These are phyloP conservation scores for Aspergillus calidoustus DNA, from an alignment of 2,329 filamentous ascomycete species.

Conservation along the genomic window DNA sequence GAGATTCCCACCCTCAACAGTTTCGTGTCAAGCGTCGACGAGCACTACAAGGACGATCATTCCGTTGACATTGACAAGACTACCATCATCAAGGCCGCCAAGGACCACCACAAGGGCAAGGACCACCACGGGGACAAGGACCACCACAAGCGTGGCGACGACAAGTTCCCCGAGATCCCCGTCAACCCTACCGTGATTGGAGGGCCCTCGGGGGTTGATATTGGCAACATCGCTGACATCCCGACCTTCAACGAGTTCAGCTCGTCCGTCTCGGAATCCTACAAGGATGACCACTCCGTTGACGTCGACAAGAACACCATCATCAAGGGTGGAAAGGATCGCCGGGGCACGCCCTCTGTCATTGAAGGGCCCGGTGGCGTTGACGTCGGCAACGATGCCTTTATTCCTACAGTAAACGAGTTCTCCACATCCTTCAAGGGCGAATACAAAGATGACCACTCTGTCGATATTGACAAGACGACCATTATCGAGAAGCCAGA, in stretches of 20 bases:
- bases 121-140: background rate
- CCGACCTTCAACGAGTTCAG: conserved; percentile 16
- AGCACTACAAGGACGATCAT: conserved; percentile 12
- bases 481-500: background rate
- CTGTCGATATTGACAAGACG: background rate
- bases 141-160: conserved; percentile 3
- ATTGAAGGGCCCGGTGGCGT: conserved; percentile 10
- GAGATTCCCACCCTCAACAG: conserved; percentile 15
- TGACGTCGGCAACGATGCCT: conserved; percentile 9
- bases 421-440: background rate
- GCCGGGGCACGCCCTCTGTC: background rate
- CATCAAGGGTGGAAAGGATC: conserved; percentile 12
- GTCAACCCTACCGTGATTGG: conserved; percentile 7
- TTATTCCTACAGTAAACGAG: background rate
- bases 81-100: background rate
- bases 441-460: conserved; percentile 18
- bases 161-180: conserved; percentile 16
- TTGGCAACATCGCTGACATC: conserved; percentile 17
- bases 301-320: conserved; percentile 9
- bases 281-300: conserved; percentile 32
- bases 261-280: conserved; percentile 21
- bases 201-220: conserved; percentile 31
- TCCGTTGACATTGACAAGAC: conserved; percentile 9
- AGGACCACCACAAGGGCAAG: background rate
- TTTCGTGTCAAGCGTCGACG: background rate